Evolutionary conservation across 768 basidiomycete genomes (phyloP), one percentile per base, ranked within the genome.

Genomic region (Gautieria morchelliformis): DNA sequence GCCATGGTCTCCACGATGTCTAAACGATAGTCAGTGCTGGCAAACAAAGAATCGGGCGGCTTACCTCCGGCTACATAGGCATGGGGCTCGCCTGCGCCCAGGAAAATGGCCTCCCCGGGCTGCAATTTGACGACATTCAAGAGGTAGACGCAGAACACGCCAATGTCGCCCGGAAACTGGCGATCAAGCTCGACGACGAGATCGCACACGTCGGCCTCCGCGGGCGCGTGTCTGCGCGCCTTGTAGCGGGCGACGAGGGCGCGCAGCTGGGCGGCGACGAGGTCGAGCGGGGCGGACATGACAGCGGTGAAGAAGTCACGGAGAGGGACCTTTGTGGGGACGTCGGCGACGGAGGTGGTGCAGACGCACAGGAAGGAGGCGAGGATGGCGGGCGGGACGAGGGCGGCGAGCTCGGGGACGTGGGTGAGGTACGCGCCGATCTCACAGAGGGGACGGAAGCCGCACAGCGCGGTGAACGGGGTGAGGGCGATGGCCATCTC

Each of bases 1-100:
- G 95, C 95, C 94, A 98, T 98, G 74, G 93, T 95, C 67, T 98
- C 96, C 67, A 98, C 92, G 70, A 94, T 94, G 67, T 99, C 95
- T 95, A 64, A 5, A 41, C 33, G 46, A 22, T 5, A 27, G 45
- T 27, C 41, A 27, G 20, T 22, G 45, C 17, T 32, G 42, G 41
- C 19, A n/a, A 10, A 52, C 41, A 32, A 58, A 52, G n/a, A 22
- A 40, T 20, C 3, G 39, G 17, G 40, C 48, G 30, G 60, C 82
- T 61, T 63, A 92, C 94, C 93, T 68, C 96, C 96, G 40, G 81
- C 84, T 52, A 98, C 78, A 69, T 98, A 99, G 0, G 96, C 96
- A 63, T 99, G 96, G 1, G 96, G 96, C 71, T 96, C 93, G 50
- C 94, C 90, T 3, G 96, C 96, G 19, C 91, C 88, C 14, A 99